Conservation (phyloP, 768 basidiomycete genomes). For the Calvatia gigantea region DNA sequence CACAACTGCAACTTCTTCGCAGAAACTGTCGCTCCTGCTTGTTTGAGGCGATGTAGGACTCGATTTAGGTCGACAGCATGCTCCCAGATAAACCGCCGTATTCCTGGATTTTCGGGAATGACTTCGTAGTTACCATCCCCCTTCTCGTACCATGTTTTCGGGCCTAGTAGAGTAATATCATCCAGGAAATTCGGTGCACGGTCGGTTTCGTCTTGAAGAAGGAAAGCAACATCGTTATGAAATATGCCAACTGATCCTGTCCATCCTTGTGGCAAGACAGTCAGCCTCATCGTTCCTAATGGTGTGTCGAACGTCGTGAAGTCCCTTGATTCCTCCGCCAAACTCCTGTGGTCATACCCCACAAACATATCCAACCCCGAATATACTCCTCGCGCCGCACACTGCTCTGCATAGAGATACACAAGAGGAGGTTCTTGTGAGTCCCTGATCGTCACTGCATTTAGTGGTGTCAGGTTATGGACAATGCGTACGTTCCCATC, state of each 20-base stretch:
- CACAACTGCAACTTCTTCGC: conserved; percentile 28
- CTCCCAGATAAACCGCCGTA: conserved; percentile 36
- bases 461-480: conserved; percentile 20
- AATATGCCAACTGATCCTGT: conserved; percentile 33
- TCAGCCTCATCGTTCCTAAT: conserved; percentile 28
- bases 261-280: conserved; percentile 34
- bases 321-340: conserved; percentile 20
- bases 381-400: conserved; percentile 24
- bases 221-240: conserved; percentile 28
- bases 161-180: conserved; percentile 30
- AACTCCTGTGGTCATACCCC: conserved; percentile 30
- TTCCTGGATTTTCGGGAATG: conserved; percentile 22
- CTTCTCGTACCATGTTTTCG: conserved; percentile 25
- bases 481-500: conserved; percentile 30
- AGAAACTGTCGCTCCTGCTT: conserved; percentile 30
- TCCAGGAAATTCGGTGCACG: conserved; percentile 25
- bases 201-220: conserved; percentile 28
- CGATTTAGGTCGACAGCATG: conserved; percentile 28
- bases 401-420: conserved; percentile 29
- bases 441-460: conserved; percentile 30
- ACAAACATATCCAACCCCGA: conserved; percentile 29
- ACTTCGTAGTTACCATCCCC: conserved; percentile 18
- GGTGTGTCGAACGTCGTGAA: conserved; percentile 39
- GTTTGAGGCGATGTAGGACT: conserved; percentile 26
- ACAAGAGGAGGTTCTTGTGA: conserved; percentile 30